Conservation (phyloP, 2,329 filamentous ascomycete species). For the Kalmusia sp. region DNA sequence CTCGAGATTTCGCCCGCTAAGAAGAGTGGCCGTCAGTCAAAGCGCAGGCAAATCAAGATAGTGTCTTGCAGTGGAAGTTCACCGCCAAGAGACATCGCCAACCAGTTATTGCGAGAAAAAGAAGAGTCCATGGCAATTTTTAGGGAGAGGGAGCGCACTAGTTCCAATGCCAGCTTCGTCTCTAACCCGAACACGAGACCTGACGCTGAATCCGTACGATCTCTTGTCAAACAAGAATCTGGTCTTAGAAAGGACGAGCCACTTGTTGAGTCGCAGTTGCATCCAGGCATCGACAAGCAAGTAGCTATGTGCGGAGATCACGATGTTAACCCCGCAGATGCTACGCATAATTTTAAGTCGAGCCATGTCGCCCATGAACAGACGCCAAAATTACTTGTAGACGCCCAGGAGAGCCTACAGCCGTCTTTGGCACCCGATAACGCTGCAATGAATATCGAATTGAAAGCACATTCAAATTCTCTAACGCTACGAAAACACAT, state of each 20-base stretch:
- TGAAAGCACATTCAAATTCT: too few relatives aligned
- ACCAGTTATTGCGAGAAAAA: conserved; percentile 15
- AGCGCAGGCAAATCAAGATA: conserved; percentile 34
- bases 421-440: background rate
- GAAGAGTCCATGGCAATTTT: conserved; percentile 21
- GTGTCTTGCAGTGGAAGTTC: conserved; percentile 19
- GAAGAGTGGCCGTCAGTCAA: conserved; percentile 20
- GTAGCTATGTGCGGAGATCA: too few relatives aligned
- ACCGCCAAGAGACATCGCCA: conserved; percentile 8
- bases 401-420: background rate
- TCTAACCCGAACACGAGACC: background rate
- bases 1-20: conserved; percentile 25
- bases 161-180: background rate
- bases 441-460: background rate
- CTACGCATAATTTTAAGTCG: background rate
- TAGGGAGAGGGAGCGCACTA: conserved; percentile 17
- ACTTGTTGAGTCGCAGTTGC: background rate
- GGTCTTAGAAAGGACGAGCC: background rate
- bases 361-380: background rate
- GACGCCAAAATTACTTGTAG: background rate
- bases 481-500: background rate
- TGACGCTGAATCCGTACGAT: background rate
- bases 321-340: too few relatives aligned
- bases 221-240: background rate
- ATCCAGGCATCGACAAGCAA: background rate